phyloP scores from a whole-genome alignment of 2,329 filamentous ascomycete species.

The Epichloe sibirici region DNA sequence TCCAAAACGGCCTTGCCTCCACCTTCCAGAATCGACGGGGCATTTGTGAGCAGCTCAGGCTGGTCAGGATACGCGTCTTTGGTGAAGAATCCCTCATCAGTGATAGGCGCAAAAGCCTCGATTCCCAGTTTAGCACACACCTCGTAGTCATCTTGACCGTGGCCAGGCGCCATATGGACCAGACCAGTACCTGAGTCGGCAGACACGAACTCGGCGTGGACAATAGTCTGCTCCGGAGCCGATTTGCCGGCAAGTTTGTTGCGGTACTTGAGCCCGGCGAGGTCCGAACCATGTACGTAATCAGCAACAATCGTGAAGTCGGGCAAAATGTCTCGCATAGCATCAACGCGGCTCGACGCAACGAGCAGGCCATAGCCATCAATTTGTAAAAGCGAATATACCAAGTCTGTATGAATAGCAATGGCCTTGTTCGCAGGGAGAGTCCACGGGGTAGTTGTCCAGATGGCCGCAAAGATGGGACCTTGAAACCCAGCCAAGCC shows the following conservation, averaged over 20 bases:
- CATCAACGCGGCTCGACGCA: constrained; percentile 57
- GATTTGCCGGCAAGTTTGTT: constrained; percentile 54
- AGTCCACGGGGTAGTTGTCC: constrained; percentile 98
- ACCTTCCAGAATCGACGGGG: constrained; percentile 57
- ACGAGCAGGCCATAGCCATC: constrained; percentile 53
- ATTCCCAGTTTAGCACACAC: constrained; percentile 62
- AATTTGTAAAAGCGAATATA: constrained; percentile 57
- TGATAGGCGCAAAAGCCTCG: constrained; percentile 67
- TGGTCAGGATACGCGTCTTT: constrained; percentile 62
- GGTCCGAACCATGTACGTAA: constrained; percentile 49
- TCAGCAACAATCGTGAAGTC: constrained; percentile 40
- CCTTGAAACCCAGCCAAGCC: constrained; percentile 28
- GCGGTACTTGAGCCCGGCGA: constrained; percentile 55
- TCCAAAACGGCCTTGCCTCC: constrained; percentile 60
- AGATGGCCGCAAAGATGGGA: constrained; percentile 70
- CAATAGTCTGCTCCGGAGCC: constrained; percentile 51
- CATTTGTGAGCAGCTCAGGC: constrained; percentile 49
- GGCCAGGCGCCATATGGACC: constrained; percentile 89
- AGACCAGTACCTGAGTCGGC: constrained; percentile 83
- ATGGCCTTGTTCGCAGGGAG: constrained; percentile 86
- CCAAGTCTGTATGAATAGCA: constrained; percentile 62
- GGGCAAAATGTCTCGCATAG: constrained; percentile 37
- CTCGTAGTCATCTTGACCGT: constrained; percentile 94
- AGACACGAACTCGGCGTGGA: constrained; percentile 82
- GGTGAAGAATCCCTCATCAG: constrained; percentile 72